Percentiles rank a stretch among this genome's conserved stretches.
phyloP scores from a whole-genome alignment of 2,329 filamentous ascomycete genomes.

The Colletotrichum liriopes region DNA sequence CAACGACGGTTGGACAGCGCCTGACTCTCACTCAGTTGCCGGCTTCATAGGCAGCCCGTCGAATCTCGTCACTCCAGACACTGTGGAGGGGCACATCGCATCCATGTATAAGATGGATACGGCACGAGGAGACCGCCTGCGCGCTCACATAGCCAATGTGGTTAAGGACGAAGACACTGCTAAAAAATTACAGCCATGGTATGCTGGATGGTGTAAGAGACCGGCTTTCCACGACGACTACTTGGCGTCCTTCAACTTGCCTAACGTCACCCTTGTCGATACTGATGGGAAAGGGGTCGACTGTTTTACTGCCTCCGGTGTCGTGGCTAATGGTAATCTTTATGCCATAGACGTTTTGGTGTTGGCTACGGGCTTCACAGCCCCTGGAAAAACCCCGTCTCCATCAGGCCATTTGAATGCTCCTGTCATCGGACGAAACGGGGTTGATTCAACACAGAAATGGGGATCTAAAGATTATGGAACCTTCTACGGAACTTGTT shows the following conservation, averaged over 20 bases:
- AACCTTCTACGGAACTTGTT: neutral
- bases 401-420: neutral
- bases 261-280: conserved; percentile 73
- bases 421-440: neutral
- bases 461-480: neutral
- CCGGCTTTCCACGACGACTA: conserved; percentile 74
- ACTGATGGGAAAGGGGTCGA: conserved; percentile 68
- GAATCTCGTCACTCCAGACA: conserved; percentile 54
- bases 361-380: conserved; percentile 55
- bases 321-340: conserved; percentile 60
- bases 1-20: conserved; percentile 63
- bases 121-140: conserved; percentile 57
- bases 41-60: conserved; percentile 56
- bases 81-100: conserved; percentile 58
- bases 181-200: conserved; percentile 70
- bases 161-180: conserved; percentile 68
- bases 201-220: conserved; percentile 74
- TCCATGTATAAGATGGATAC: conserved; percentile 59
- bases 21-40: conserved; percentile 51
- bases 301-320: conserved; percentile 59
- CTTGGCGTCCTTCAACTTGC: conserved; percentile 69
- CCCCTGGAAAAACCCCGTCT: conserved; percentile 45
- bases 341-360: conserved; percentile 61
- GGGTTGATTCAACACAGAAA: neutral
- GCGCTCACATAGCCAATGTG: conserved; percentile 60